Conservation (phyloP, 2,329 filamentous ascomycete genomes). For the Dactylonectria estremocensis region DNA sequence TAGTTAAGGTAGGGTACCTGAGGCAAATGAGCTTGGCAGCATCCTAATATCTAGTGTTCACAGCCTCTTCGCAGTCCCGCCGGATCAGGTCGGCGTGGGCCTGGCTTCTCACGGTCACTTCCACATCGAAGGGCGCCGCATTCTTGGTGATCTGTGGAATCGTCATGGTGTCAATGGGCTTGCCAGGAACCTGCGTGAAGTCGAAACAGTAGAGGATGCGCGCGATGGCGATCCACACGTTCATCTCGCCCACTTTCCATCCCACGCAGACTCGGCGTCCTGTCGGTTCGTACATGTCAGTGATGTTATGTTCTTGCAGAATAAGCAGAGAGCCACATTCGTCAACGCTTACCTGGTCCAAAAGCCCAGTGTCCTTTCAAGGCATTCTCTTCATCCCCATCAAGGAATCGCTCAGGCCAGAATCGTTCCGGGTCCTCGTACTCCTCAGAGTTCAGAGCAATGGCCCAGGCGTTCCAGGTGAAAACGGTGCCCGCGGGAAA, state of each 20-base stretch:
- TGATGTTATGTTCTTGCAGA: not conserved
- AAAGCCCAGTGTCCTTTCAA: slow-evolving; percentile 26
- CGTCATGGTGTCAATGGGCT: slow-evolving; percentile 5
- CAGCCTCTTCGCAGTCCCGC: slow-evolving; percentile 18
- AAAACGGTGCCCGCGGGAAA: slow-evolving; percentile 18
- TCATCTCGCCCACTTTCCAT: slow-evolving; percentile 14
- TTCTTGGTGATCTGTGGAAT: slow-evolving; percentile 2
- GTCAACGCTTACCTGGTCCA: slow-evolving; percentile 18
- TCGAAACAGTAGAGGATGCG: slow-evolving; percentile 25
- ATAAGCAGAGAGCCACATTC: not conserved
- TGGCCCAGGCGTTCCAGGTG: slow-evolving; percentile 21
- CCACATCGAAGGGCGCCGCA: slow-evolving; percentile 16
- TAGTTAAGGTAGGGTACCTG: not conserved
- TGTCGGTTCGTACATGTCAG: slow-evolving; percentile 4
- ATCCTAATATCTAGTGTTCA: slow-evolving; percentile 8
- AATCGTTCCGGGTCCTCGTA: slow-evolving; percentile 13
- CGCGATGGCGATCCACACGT: slow-evolving; percentile 14
- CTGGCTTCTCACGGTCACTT: slow-evolving; percentile 13
- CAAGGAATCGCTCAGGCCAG: slow-evolving; percentile 15
- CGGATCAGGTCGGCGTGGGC: slow-evolving; percentile 18
- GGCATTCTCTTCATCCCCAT: slow-evolving; percentile 14
- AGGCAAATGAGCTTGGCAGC: not conserved
- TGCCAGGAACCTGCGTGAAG: slow-evolving; percentile 13
- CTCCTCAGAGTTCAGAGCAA: not conserved
- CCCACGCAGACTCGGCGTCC: slow-evolving; percentile 21